Evolutionary conservation across 345 rosid genomes (phyloP).

Genomic region (Firmiana major): DNA sequence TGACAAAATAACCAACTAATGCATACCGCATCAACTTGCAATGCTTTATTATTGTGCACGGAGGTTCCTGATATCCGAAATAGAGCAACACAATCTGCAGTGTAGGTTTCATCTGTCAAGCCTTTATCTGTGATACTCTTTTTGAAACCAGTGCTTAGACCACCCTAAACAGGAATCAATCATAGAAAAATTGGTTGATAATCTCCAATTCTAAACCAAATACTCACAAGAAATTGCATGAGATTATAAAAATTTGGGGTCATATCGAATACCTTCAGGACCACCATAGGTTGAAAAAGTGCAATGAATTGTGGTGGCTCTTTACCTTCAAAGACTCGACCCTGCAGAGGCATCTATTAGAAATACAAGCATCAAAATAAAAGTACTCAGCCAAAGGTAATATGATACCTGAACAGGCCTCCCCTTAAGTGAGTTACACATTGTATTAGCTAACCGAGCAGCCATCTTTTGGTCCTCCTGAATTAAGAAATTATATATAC

Average conservation of each 20-base stretch:
- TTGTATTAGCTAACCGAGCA: constrained; percentile 63
- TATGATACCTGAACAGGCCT: constrained; percentile 84
- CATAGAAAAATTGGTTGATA: constrained; percentile 14
- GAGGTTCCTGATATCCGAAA: constrained; percentile 80
- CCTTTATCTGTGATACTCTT: constrained; percentile 58
- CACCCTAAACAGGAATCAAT: constrained; percentile 58
- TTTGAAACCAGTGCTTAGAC: constrained; percentile 89
- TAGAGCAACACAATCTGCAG: constrained; percentile 67
- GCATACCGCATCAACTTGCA: constrained; percentile 86
- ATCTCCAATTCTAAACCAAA: constrained; percentile 7
- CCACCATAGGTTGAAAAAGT: constrained; percentile 85
- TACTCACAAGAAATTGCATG: constrained; percentile 8
- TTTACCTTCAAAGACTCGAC: constrained; percentile 79
- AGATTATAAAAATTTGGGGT: constrained; percentile 14
- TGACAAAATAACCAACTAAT: constrained; percentile 15
- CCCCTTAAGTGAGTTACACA: constrained; percentile 84
- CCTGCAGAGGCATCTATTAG: constrained; percentile 50
- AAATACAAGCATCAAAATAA: constrained; percentile 14
- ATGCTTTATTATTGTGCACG: constrained; percentile 61
- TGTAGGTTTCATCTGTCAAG: constrained; percentile 64
- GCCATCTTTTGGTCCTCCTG: constrained; percentile 93
- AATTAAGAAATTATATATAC: constrained; percentile 13
- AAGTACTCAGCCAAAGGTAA: constrained; percentile 11
- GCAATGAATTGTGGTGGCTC: constrained; percentile 96
- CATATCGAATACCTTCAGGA: constrained; percentile 66